Base-by-base conservation (phyloP, 2,329 filamentous ascomycete species). In the Colletotrichum sp. region DNA sequence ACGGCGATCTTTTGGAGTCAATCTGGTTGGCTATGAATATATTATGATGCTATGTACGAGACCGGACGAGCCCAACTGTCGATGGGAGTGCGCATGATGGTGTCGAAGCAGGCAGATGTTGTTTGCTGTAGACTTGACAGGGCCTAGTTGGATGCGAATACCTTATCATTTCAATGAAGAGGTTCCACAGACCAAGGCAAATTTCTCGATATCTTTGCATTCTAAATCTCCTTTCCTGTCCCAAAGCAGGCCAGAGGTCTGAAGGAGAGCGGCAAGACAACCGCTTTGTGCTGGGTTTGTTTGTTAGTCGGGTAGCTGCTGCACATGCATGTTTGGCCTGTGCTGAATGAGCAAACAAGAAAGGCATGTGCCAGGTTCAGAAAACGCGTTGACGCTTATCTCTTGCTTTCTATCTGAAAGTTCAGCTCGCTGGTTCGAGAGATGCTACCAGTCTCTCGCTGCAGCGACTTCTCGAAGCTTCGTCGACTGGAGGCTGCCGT, bases 181-280 rank as follows among this genome's bases (percentile, higher is more conserved):
- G 3, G 16, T 0, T n/a, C 39, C 39, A n/a, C 8, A 9, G 18
- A 9, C 3, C 39, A 44, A 18, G 36, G 3, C 8, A 44, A n/a
- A 1, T n/a, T 18, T 10, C 16, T 5, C 16, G 36, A 18, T 36
- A 39, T 16, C 5, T 18, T 5, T 39, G 36, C 8, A 18, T 9
- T 18, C 7, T 39, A 0, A 18, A 18, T 39, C 5, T 8, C 4
- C 1, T 9, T 9, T 0, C 4, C 16, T 18, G 15, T 3, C 16
- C 36, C 4, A 44, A 18, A 6, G 15, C 8, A 39, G 36, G 16
- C 36, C 36, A 39, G 2, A 3, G 36, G 15, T 18, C 8, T 1
- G 16, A 18, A 1, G 36, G 5, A 9, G 36, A 39, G 36, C 8
- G 5, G 18, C 39, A n/a, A 44, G 39, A 18, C 18, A 44, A 44